Evolutionary conservation across 768 basidiomycete species (phyloP), one percentile per base, ranked within the genome.

Genomic region (Pulveroboletus sp.): DNA sequence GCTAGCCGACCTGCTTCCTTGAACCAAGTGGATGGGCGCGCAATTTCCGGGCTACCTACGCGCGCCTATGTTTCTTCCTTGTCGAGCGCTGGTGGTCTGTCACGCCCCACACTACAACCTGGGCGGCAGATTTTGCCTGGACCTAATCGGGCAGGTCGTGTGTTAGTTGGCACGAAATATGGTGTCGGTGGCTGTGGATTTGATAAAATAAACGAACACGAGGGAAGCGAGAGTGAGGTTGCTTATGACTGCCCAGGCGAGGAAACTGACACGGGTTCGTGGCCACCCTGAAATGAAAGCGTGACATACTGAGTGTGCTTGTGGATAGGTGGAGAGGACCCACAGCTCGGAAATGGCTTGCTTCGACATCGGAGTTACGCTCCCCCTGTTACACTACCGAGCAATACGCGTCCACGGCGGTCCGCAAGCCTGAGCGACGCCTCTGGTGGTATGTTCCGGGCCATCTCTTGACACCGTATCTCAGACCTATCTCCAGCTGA

Each of bases 391-490:
- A 41, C 62, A 37, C 70, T 71, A 49, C 77, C 79, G 28, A 70
- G 72, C 10, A 71, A 58, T 50, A 73, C 73, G n/a, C 79, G 86
- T 33, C 79, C 84, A 43, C 73, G 87, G 49, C 76, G 87, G 48
- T 89, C 86, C n/a, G 84, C 84, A 14, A 88, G 86, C 64, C 70
- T 89, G 43, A 89, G 85, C 59, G 85, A 89, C 61, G 80, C 82
- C 27, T 61, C 61, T 49, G 55, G 54, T 28, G 57, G 59, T 59
- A 53, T 37, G 54, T 72, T 68, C 47, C 42, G n/a, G 43, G 17
- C 6, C 43, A 55, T 55, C 49, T 46, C 62, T 62, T 37, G 54
- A n/a, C 65, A 68, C 39, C 67, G 59, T 46, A 57, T 58, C 47
- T 53, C 53, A 55, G 32, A 45, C 55, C 50, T 43, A 54, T 46